Conservation (phyloP, 2,329 filamentous ascomycete species). For the Paecilomyces sp. region DNA sequence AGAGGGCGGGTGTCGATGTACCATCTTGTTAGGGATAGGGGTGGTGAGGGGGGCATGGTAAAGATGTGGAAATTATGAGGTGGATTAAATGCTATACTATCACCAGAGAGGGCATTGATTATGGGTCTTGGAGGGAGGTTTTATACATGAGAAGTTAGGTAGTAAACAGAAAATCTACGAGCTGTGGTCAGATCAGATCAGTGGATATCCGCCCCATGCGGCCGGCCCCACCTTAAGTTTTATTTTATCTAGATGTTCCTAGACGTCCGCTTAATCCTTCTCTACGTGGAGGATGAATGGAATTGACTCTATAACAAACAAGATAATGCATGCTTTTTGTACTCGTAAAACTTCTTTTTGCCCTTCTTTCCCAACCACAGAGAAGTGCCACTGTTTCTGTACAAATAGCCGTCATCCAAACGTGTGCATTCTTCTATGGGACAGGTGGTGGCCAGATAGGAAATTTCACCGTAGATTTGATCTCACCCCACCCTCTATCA, state of each 20-base stretch:
- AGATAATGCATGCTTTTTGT: no score
- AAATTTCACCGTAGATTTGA: not conserved
- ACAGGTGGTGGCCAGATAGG: not conserved
- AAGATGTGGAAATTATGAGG: not conserved
- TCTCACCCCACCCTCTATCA: not conserved
- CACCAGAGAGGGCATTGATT: not conserved
- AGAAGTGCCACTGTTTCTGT: no score
- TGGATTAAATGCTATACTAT: no score
- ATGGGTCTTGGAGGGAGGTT: not conserved
- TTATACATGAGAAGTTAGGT: not conserved
- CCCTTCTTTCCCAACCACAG: no score
- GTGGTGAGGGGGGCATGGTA: slow-evolving; percentile 4
- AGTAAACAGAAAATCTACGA: not conserved
- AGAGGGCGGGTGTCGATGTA: slow-evolving; percentile 37
- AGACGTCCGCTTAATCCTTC: no score
- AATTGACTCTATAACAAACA: no score
- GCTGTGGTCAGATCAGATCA: not conserved
- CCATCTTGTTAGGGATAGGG: slow-evolving; percentile 28
- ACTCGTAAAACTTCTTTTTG: no score
- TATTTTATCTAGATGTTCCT: not conserved
- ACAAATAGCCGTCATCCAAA: no score
- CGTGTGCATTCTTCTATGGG: no score
- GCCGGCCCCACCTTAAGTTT: no score
- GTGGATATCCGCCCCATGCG: not conserved
- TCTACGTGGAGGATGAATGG: no score